Evolutionary conservation across 805 yeast species (phyloP).

Genomic region (Phaffomyces opuntiae): DNA sequence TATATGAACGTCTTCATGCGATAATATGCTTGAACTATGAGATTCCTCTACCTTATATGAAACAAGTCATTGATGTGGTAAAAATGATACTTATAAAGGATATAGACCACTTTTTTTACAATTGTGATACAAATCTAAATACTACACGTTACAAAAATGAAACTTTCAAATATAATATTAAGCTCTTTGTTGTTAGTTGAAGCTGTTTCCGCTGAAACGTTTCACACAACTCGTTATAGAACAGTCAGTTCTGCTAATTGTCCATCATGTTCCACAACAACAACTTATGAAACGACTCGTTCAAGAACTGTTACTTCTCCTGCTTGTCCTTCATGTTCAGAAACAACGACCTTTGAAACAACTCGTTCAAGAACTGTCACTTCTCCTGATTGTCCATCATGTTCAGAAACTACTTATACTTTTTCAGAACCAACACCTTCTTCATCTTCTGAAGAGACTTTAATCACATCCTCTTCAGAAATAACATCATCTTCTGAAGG

Average conservation of each 20-base stretch:
- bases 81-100: no score
- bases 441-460: not conserved
- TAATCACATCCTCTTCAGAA: not conserved
- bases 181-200: not conserved
- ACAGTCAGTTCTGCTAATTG: not conserved
- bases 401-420: not conserved
- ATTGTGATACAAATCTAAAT: no score
- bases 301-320: not conserved
- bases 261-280: not conserved
- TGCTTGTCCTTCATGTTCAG: not conserved
- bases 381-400: not conserved
- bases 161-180: no score
- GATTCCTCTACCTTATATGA: not conserved
- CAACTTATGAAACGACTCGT: not conserved
- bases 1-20: no score
- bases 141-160: no score
- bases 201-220: not conserved
- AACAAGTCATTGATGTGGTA: not conserved
- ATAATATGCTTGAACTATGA: not conserved
- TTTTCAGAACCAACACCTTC: not conserved
- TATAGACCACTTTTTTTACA: no score
- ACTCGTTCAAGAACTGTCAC: not conserved
- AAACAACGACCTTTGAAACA: not conserved
- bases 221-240: not conserved
- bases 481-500: not conserved